These are phyloP conservation scores for Ampelomyces quisqualis DNA, from an alignment of 2,329 filamentous ascomycete species.

Conservation along the genomic window DNA sequence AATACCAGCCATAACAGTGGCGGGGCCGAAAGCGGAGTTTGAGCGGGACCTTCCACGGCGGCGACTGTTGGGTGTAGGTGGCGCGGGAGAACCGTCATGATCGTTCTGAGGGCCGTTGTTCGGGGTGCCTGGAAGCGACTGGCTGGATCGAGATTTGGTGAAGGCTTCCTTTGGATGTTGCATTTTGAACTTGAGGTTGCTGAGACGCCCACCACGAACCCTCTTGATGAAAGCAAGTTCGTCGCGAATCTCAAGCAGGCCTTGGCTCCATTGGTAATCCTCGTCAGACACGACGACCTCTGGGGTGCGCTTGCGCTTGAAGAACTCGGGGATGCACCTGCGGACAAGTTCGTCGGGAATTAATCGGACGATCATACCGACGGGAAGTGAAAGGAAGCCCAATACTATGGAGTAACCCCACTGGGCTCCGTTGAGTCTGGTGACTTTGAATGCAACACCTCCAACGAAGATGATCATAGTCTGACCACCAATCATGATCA, in stretches of 20 bases:
- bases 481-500: constrained; percentile 85
- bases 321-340: constrained; percentile 45
- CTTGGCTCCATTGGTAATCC: constrained; percentile 64
- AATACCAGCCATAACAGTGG: constrained; percentile 80
- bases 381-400: constrained; percentile 79
- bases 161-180: constrained; percentile 72
- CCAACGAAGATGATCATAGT: constrained; percentile 88
- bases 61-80: constrained; percentile 58
- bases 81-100: constrained; percentile 45
- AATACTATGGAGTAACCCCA: constrained; percentile 88
- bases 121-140: constrained; percentile 65
- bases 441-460: constrained; percentile 75
- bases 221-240: constrained; percentile 78
- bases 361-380: constrained; percentile 77
- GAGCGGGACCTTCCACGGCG: constrained; percentile 65
- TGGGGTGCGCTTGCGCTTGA: constrained; percentile 47
- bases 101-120: constrained; percentile 50
- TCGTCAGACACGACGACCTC: constrained; percentile 50
- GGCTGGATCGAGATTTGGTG: constrained; percentile 63
- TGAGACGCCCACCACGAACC: constrained; percentile 78
- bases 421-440: constrained; percentile 67
- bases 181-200: constrained; percentile 77
- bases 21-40: constrained; percentile 71
- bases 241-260: constrained; percentile 72
- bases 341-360: constrained; percentile 71